phyloP scores from a whole-genome alignment of 1,284 basidiomycete genomes.

The Psilocybe mexicana region DNA sequence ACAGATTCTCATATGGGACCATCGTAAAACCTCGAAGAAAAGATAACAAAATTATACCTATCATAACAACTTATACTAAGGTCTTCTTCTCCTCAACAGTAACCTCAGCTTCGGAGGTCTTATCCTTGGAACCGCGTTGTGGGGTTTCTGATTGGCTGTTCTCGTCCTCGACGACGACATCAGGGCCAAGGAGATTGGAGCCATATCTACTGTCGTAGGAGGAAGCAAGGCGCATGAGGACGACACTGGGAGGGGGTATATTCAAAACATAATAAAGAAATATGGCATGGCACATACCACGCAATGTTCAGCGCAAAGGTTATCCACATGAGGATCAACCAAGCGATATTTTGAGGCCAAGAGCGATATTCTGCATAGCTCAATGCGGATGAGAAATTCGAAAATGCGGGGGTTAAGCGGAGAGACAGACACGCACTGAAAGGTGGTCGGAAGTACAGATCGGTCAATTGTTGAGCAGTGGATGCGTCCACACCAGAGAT shows the following conservation, averaged over 20 bases:
- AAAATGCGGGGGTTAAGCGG: background rate
- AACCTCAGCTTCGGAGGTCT: background rate
- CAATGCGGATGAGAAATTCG: background rate
- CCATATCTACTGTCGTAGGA: background rate
- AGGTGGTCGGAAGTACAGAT: conserved; percentile 30
- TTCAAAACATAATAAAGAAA: background rate
- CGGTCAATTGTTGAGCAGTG: conserved; percentile 19
- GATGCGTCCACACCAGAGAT: conserved; percentile 29
- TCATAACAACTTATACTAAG: background rate
- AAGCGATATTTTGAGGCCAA: conserved; percentile 18
- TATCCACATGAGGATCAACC: conserved; percentile 20
- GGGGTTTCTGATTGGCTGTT: background rate
- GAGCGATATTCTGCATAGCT: conserved; percentile 8
- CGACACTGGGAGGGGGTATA: too few relatives aligned
- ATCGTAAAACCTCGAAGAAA: too few relatives aligned
- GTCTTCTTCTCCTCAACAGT: background rate
- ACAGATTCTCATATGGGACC: too few relatives aligned
- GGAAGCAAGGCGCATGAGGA: background rate
- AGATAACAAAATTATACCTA: too few relatives aligned
- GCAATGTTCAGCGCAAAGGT: conserved; percentile 5
- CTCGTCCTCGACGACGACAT: background rate
- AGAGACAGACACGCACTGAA: conserved; percentile 22
- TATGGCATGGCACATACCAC: conserved; percentile 1
- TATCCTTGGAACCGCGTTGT: background rate
- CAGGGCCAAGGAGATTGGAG: background rate